These are phyloP conservation scores for Skeletonema grethae DNA, from an alignment of 108 stramenopile species.

Conservation along the genomic window DNA sequence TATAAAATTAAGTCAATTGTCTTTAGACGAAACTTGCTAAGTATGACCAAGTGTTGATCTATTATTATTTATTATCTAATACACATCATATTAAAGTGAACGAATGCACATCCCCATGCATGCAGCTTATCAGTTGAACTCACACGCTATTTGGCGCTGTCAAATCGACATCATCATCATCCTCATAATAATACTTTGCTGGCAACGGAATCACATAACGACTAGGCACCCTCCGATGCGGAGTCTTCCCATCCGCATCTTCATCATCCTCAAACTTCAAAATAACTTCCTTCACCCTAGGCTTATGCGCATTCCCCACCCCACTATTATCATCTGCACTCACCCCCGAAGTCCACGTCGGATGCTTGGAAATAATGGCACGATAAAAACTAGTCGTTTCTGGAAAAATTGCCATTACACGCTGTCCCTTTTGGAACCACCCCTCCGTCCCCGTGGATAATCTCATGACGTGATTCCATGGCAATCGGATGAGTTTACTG, in stretches of 20 bases:
- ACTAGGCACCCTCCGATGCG: constrained; percentile 89
- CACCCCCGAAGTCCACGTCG: constrained; percentile 69
- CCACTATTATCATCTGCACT: constrained; percentile 26
- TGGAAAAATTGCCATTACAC: constrained; percentile 98
- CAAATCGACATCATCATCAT: constrained; percentile 86
- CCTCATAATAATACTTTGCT: constrained; percentile 82
- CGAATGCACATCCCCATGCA: neutral
- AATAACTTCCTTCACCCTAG: constrained; percentile 89
- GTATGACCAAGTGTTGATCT: neutral
- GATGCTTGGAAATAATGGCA: constrained; percentile 85
- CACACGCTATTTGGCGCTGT: constrained; percentile 45
- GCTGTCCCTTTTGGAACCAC: constrained; percentile 83
- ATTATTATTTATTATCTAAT: neutral
- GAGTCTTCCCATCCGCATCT: constrained; percentile 90
- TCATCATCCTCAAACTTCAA: constrained; percentile 97
- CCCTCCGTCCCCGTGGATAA: constrained; percentile 82
- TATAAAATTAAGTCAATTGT: constrained; percentile 27
- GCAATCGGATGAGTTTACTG: constrained; percentile 89
- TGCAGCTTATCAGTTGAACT: neutral
- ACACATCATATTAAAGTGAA: neutral
- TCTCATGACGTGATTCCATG: constrained; percentile 92
- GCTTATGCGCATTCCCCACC: constrained; percentile 52
- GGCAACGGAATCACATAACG: constrained; percentile 94
- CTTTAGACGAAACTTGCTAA: neutral
- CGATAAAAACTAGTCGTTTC: constrained; percentile 97